phyloP scores from a whole-genome alignment of 192 early-diverging fungal species.

The Pilaira anomala region DNA sequence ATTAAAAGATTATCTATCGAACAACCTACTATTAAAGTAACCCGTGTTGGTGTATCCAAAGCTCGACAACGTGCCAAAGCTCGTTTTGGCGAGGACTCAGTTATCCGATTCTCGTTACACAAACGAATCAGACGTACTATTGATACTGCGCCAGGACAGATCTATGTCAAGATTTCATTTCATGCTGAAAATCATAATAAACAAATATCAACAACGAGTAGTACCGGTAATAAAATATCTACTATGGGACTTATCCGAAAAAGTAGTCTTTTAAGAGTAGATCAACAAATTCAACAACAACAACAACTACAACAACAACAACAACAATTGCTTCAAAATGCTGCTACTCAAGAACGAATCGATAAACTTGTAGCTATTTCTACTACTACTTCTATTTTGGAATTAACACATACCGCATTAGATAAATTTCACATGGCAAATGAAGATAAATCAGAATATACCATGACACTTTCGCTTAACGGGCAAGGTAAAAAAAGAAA shows the following conservation, averaged over 20 bases:
- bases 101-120: constrained; percentile 51
- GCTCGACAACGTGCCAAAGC: constrained; percentile 21
- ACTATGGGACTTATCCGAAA: constrained; percentile 12
- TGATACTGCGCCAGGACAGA: constrained; percentile 26
- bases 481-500: constrained; percentile 8
- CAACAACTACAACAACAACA: neutral
- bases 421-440: constrained; percentile 50
- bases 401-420: constrained; percentile 41
- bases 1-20: constrained; percentile 22
- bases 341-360: constrained; percentile 21
- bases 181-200: constrained; percentile 10
- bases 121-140: constrained; percentile 40
- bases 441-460: constrained; percentile 31
- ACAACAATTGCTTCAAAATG: neutral
- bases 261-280: constrained; percentile 9
- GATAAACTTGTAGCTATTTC: constrained; percentile 44
- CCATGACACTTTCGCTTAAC: constrained; percentile 10
- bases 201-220: neutral
- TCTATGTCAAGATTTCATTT: constrained; percentile 37
- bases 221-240: neutral
- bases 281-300: neutral
- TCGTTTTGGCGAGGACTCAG: constrained; percentile 36
- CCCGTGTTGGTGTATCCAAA: constrained; percentile 27
- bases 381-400: constrained; percentile 40
- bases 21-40: constrained; percentile 28